phyloP scores from a whole-genome alignment of 2,329 filamentous ascomycete genomes.

The Pseudogymnoascus sp. region DNA sequence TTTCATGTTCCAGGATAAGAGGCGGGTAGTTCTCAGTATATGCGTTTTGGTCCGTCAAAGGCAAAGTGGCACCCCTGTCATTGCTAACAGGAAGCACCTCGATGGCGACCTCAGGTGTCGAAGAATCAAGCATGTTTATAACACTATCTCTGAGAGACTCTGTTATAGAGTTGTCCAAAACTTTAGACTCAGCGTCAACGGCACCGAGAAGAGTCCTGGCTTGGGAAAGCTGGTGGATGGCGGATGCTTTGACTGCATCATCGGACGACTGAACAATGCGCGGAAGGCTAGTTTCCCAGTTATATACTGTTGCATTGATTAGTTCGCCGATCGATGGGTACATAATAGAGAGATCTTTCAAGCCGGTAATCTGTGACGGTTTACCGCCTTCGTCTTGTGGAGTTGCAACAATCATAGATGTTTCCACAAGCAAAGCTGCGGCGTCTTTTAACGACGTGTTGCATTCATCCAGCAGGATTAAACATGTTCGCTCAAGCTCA shows the following conservation, averaged over 20 bases:
- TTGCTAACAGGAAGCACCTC: conserved; percentile 17
- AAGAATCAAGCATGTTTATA: conserved; percentile 28
- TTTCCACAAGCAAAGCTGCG: conserved; percentile 69
- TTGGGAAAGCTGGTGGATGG: conserved; percentile 69
- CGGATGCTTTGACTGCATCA: conserved; percentile 65
- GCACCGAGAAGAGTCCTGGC: conserved; percentile 60
- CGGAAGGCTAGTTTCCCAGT: conserved; percentile 75
- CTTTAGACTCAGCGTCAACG: conserved; percentile 57
- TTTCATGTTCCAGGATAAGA: conserved; percentile 57
- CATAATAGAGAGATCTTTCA: conserved; percentile 57
- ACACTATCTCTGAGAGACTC: conserved; percentile 71
- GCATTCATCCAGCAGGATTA: conserved; percentile 73
- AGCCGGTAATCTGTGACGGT: conserved; percentile 36
- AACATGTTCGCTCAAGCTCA: conserved; percentile 64
- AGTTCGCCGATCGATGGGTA: conserved; percentile 56
- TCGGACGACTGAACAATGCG: conserved; percentile 79
- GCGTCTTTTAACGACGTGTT: conserved; percentile 65
- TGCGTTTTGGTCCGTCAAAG: conserved; percentile 22
- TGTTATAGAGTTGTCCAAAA: conserved; percentile 61
- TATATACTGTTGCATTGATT: conserved; percentile 66
- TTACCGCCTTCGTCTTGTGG: conserved; percentile 38
- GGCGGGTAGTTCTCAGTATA: conserved; percentile 44
- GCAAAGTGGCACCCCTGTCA: conserved; percentile 25
- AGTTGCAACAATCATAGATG: conserved; percentile 62
- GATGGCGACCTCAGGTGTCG: conserved; percentile 21